A percentile compares a stretch with the other conserved stretches of the same genome.
Evolutionary conservation across 2,329 filamentous ascomycete genomes (phyloP).

Genomic region (Colletotrichum salicis): DNA sequence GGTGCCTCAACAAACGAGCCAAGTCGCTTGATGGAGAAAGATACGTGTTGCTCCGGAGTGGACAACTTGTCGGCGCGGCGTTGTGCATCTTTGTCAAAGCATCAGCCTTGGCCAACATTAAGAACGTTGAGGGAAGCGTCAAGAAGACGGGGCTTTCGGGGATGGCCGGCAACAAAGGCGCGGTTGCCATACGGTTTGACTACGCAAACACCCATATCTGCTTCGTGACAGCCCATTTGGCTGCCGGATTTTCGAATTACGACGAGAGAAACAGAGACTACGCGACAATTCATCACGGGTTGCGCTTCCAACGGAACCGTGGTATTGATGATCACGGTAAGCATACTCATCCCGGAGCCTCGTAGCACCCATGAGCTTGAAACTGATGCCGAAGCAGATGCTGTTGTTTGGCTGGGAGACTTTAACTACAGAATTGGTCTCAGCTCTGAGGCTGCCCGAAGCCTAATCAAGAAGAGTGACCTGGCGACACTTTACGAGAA

Average conservation of each 20-base stretch:
- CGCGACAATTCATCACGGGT: slow-evolving; percentile 83
- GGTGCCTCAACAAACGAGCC: slow-evolving; percentile 79
- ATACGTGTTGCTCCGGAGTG: slow-evolving; percentile 90
- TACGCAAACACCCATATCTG: slow-evolving; percentile 93
- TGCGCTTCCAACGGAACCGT: slow-evolving; percentile 90
- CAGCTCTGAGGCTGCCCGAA: slow-evolving; percentile 79
- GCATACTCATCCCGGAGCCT: slow-evolving; percentile 12
- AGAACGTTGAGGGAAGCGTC: slow-evolving; percentile 94
- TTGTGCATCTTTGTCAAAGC: slow-evolving; percentile 90
- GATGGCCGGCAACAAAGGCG: slow-evolving; percentile 98
- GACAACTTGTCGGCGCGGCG: slow-evolving; percentile 93
- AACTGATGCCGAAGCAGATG: slow-evolving; percentile 53
- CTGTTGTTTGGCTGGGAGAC: slow-evolving; percentile 94
- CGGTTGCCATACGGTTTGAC: slow-evolving; percentile 94
- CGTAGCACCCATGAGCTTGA: background rate
- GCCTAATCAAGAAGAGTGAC: slow-evolving; percentile 77
- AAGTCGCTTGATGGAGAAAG: slow-evolving; percentile 73
- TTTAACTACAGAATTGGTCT: slow-evolving; percentile 98
- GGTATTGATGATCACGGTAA: slow-evolving; percentile 89
- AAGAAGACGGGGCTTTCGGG: slow-evolving; percentile 96
- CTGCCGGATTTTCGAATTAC: slow-evolving; percentile 95
- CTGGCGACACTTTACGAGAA: slow-evolving; percentile 87
- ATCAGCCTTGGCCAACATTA: slow-evolving; percentile 81
- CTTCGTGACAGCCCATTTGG: slow-evolving; percentile 95
- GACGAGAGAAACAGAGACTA: slow-evolving; percentile 97